These are phyloP conservation scores for Nannochloropsis gaditana DNA, from an alignment of 108 stramenopile species.

Conservation along the genomic window DNA sequence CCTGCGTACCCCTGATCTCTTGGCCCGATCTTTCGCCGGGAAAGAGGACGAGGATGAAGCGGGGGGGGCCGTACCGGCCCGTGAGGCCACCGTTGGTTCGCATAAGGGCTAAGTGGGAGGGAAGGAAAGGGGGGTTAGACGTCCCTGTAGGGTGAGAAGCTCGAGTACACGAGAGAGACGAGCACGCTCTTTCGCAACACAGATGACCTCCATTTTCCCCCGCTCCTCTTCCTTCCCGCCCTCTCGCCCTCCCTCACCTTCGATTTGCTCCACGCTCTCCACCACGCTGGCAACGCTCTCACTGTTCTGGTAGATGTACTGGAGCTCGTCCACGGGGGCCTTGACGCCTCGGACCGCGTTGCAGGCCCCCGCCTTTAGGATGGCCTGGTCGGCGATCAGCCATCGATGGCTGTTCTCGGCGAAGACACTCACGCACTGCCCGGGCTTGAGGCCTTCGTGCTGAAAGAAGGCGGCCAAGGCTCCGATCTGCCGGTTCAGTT, in stretches of 20 bases:
- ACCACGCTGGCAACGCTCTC: constrained; percentile 39
- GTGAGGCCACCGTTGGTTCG: not conserved
- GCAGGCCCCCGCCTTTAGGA: constrained; percentile 43
- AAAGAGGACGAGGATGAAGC: constrained; percentile 38
- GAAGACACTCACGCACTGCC: constrained; percentile 43
- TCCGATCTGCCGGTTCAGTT: not conserved
- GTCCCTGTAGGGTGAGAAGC: too few relatives aligned
- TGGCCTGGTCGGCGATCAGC: constrained; percentile 40
- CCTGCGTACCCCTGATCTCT: not conserved
- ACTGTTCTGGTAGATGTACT: constrained; percentile 45
- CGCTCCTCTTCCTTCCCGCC: constrained; percentile 1
- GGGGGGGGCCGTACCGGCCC: constrained; percentile 24
- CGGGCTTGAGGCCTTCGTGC: not conserved
- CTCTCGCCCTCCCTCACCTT: constrained; percentile 21
- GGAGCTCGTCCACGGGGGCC: constrained; percentile 27
- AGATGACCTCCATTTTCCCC: too few relatives aligned
- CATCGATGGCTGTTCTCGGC: constrained; percentile 42
- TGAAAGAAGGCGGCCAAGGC: not conserved
- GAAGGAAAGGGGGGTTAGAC: too few relatives aligned
- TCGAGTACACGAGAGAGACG: not conserved
- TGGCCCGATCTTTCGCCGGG: constrained; percentile 31
- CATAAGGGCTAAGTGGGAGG: not conserved
- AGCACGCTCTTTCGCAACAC: not conserved
- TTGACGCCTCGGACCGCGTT: constrained; percentile 42
- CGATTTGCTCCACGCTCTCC: constrained; percentile 37